These are phyloP conservation scores for Rugonectria rugulosa DNA, from an alignment of 2,329 filamentous ascomycete species.

Conservation along the genomic window DNA sequence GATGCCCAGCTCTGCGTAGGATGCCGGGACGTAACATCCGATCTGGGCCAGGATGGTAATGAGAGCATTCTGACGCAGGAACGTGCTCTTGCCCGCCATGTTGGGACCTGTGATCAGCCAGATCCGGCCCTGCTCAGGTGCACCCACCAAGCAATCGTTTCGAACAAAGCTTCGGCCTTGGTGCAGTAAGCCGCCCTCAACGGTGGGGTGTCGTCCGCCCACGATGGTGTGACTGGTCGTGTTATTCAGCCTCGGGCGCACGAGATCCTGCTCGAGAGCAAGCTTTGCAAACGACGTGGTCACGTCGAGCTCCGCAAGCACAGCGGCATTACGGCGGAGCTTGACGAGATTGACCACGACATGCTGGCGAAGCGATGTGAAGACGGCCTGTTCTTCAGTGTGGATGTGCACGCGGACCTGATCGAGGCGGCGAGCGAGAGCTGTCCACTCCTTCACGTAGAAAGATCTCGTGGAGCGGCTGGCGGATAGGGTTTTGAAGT, in stretches of 20 bases:
- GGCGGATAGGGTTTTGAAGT: constrained; percentile 66
- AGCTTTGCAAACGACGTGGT: constrained; percentile 84
- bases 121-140: constrained; percentile 67
- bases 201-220: constrained; percentile 89
- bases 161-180: constrained; percentile 83
- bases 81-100: constrained; percentile 98
- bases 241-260: constrained; percentile 75
- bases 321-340: constrained; percentile 86
- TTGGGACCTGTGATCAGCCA: constrained; percentile 85
- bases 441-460: constrained; percentile 83
- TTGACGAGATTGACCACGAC: constrained; percentile 86
- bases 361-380: constrained; percentile 74
- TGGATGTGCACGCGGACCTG: constrained; percentile 79
- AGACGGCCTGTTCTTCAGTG: constrained; percentile 83
- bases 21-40: constrained; percentile 90
- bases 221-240: constrained; percentile 76
- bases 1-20: constrained; percentile 83
- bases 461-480: constrained; percentile 88
- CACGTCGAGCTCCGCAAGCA: constrained; percentile 93
- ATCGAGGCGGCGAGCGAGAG: constrained; percentile 81
- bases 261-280: constrained; percentile 75
- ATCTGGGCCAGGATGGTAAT: constrained; percentile 94
- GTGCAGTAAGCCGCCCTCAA: constrained; percentile 81
- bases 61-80: constrained; percentile 92
- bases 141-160: constrained; percentile 87